Conservation (phyloP, 78 protist species). For the Dictyostelium firmibasis region DNA sequence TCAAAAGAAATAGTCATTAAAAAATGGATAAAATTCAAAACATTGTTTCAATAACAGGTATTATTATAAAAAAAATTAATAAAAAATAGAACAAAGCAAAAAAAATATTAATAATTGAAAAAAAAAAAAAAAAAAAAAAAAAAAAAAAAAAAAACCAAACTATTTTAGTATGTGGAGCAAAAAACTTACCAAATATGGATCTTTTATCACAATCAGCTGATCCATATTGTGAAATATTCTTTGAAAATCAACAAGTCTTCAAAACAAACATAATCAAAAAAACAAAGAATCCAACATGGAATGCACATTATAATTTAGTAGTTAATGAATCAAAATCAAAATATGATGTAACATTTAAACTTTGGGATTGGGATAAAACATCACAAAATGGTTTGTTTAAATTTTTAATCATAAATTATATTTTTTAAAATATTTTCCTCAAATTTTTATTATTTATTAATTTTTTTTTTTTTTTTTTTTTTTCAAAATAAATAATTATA, state of each 20-base stretch:
- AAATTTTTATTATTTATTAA: neutral
- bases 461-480: neutral
- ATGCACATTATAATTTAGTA: slow-evolving; percentile 24
- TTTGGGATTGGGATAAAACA: slow-evolving; percentile 78
- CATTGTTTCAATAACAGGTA: neutral
- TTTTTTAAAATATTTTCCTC: neutral
- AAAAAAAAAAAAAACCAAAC: neutral
- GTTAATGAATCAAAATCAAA: slow-evolving; percentile 37
- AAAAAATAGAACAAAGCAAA: neutral
- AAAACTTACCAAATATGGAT: slow-evolving; percentile 59
- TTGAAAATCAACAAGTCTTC: slow-evolving; percentile 2
- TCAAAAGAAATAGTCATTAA: neutral
- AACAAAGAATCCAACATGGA: slow-evolving; percentile 63
- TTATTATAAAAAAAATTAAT: neutral
- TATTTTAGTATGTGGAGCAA: slow-evolving; percentile 25
- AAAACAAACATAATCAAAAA: slow-evolving; percentile 34
- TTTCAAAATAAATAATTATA: neutral
- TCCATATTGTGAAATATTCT: slow-evolving; percentile 34
- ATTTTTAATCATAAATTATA: too few relatives aligned
- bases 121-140: too few relatives aligned
- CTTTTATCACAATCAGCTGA: slow-evolving; percentile 24
- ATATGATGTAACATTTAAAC: slow-evolving; percentile 15
- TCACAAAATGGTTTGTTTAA: slow-evolving; percentile 55
- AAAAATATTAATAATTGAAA: neutral
- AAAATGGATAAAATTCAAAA: neutral